phyloP scores from a whole-genome alignment of 164 flowering plant species.

The Vitis riparia region DNA sequence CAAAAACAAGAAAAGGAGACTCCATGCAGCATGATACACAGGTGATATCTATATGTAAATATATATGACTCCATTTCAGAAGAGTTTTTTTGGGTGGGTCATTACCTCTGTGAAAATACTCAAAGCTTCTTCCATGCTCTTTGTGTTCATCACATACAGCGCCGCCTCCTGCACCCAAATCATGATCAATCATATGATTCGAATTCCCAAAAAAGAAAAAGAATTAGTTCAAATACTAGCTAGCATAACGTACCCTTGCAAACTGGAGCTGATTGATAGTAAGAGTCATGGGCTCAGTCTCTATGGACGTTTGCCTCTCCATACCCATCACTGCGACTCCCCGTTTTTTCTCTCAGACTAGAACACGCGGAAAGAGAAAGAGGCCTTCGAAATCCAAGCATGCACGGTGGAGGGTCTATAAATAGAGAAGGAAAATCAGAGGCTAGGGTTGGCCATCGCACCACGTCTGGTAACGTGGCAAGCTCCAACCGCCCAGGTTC shows the following conservation, averaged over 20 bases:
- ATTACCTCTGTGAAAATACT: slow-evolving; percentile 44
- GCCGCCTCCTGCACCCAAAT: slow-evolving; percentile 44
- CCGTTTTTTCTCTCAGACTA: slow-evolving; percentile 1
- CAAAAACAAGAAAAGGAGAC: too few relatives aligned
- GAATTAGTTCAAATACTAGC: too few relatives aligned
- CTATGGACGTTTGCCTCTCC: slow-evolving; percentile 49
- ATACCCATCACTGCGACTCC: slow-evolving; percentile 10
- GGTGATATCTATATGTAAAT: too few relatives aligned
- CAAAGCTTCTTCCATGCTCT: slow-evolving; percentile 45
- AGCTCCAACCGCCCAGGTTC: not conserved
- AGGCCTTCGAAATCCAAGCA: not conserved
- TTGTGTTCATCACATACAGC: slow-evolving; percentile 36
- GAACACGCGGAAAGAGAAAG: not conserved
- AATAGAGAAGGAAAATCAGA: not conserved
- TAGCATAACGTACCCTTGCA: slow-evolving; percentile 42
- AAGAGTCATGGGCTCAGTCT: slow-evolving; percentile 56
- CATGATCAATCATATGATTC: not conserved
- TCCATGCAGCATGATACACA: too few relatives aligned
- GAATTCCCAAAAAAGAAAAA: not conserved
- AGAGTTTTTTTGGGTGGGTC: too few relatives aligned
- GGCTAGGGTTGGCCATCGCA: not conserved
- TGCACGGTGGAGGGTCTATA: too few relatives aligned
- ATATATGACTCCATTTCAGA: too few relatives aligned
- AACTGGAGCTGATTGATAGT: slow-evolving; percentile 28
- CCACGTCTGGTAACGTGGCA: slow-evolving; percentile 17